Conservation (phyloP, 495 filamentous ascomycete genomes). For the Hypoxylon perforatum region DNA sequence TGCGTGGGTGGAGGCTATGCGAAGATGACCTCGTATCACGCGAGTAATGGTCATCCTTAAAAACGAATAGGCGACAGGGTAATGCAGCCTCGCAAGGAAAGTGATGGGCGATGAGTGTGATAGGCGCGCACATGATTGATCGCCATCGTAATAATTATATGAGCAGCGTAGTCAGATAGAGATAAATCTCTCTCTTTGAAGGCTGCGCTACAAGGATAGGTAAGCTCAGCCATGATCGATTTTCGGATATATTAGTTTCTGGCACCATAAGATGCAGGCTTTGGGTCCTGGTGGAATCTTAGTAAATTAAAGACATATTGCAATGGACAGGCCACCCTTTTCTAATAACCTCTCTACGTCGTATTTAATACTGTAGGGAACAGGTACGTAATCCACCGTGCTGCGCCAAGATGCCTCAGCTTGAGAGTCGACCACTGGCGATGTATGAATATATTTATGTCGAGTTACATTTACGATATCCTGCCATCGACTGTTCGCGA, state of each 20-base stretch:
- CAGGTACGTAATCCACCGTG: background rate
- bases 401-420: background rate
- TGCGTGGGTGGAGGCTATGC: slow-evolving; percentile 3
- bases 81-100: slow-evolving; percentile 17
- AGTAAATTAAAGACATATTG: slow-evolving; percentile 37
- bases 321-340: background rate
- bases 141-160: slow-evolving; percentile 30
- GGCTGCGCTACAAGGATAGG: too few relatives aligned
- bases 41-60: slow-evolving; percentile 22
- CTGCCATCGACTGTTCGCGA: background rate
- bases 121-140: slow-evolving; percentile 37
- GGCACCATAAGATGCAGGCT: slow-evolving; percentile 17
- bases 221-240: slow-evolving; percentile 9
- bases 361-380: background rate
- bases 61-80: slow-evolving; percentile 3
- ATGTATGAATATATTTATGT: too few relatives aligned
- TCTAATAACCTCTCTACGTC: slow-evolving; percentile 13
- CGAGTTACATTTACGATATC: background rate
- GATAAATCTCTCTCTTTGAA: slow-evolving; percentile 7
- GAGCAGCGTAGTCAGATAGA: slow-evolving; percentile 29
- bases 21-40: slow-evolving; percentile 40
- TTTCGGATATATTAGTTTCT: slow-evolving; percentile 28
- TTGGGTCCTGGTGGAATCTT: slow-evolving; percentile 33
- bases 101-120: slow-evolving; percentile 9
- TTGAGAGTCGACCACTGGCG: too few relatives aligned